Conservation (phyloP, 192 early-diverging fungal species). For the Rhizoclosmatium sp. region DNA sequence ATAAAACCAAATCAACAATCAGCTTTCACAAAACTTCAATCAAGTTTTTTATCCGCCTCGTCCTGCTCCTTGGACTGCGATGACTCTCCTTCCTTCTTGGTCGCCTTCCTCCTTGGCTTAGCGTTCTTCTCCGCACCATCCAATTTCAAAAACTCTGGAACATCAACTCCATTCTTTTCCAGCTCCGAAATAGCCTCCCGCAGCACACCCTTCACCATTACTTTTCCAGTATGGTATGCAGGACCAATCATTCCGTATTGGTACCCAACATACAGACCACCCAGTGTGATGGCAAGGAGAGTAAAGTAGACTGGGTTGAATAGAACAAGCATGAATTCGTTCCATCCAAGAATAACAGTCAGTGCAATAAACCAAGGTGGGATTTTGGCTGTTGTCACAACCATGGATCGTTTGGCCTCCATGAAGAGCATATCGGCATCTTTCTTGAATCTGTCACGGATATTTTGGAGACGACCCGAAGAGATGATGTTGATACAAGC, state of each 20-base stretch:
- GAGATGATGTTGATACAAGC: constrained; percentile 48
- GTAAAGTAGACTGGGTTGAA: constrained; percentile 84
- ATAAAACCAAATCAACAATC: constrained; percentile 2
- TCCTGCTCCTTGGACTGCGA: background rate
- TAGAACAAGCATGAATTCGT: constrained; percentile 88
- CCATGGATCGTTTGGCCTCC: constrained; percentile 96
- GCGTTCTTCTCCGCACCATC: background rate
- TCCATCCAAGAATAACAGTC: constrained; percentile 90
- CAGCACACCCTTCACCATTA: constrained; percentile 40
- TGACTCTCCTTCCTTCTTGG: background rate
- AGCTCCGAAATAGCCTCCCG: constrained; percentile 40
- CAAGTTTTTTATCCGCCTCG: constrained; percentile 8
- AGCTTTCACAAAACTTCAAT: constrained; percentile 12
- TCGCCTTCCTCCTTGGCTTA: background rate
- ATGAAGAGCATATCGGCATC: constrained; percentile 92
- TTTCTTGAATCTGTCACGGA: constrained; percentile 82
- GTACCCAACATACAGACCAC: constrained; percentile 48
- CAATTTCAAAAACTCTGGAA: constrained; percentile 30
- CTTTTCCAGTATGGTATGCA: constrained; percentile 45
- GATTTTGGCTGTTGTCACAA: constrained; percentile 82
- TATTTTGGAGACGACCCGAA: constrained; percentile 46
- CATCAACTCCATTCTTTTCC: constrained; percentile 43
- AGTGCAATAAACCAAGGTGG: constrained; percentile 86
- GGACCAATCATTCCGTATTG: constrained; percentile 55
- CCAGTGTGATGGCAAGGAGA: constrained; percentile 29